phyloP scores from a whole-genome alignment of 2,329 filamentous ascomycete species.

The Xylariaceae sp. region DNA sequence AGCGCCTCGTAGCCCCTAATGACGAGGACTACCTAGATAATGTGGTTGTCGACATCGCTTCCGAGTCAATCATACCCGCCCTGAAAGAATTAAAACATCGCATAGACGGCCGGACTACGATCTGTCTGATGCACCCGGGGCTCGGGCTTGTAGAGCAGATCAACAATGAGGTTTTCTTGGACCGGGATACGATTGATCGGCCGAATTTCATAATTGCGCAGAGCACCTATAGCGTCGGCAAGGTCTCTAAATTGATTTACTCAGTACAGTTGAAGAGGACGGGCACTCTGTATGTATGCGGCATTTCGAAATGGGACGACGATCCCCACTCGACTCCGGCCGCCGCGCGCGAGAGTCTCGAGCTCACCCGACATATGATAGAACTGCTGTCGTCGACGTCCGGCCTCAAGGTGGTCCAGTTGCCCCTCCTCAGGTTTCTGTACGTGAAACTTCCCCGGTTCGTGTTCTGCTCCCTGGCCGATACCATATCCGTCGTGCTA shows the following conservation, averaged over 20 bases:
- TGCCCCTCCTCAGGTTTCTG: constrained; percentile 59
- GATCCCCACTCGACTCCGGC: constrained; percentile 3
- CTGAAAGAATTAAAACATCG: constrained; percentile 23
- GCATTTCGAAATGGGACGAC: constrained; percentile 15
- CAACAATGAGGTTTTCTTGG: constrained; percentile 65
- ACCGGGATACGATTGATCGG: constrained; percentile 57
- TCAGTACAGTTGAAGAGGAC: constrained; percentile 42
- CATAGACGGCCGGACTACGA: constrained; percentile 58
- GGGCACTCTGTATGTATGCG: constrained; percentile 18
- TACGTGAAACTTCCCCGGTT: constrained; percentile 74
- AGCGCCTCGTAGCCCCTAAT: background rate
- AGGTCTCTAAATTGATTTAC: constrained; percentile 20
- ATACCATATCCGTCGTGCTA: constrained; percentile 75
- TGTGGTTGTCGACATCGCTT: constrained; percentile 25
- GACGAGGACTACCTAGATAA: constrained; percentile 23
- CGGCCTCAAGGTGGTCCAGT: constrained; percentile 55
- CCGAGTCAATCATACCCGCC: constrained; percentile 17
- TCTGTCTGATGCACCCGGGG: constrained; percentile 76
- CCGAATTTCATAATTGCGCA: constrained; percentile 75
- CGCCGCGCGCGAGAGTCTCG: constrained; percentile 26
- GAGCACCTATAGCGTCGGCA: constrained; percentile 40
- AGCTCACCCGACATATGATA: constrained; percentile 51
- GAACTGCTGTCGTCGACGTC: constrained; percentile 60
- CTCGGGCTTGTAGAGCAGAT: constrained; percentile 80
- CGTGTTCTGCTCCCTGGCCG: constrained; percentile 70